A percentile compares a stretch with the other conserved stretches of the same genome.
Conservation (phyloP, 305 asterid species). For the Andrographis paniculata region DNA sequence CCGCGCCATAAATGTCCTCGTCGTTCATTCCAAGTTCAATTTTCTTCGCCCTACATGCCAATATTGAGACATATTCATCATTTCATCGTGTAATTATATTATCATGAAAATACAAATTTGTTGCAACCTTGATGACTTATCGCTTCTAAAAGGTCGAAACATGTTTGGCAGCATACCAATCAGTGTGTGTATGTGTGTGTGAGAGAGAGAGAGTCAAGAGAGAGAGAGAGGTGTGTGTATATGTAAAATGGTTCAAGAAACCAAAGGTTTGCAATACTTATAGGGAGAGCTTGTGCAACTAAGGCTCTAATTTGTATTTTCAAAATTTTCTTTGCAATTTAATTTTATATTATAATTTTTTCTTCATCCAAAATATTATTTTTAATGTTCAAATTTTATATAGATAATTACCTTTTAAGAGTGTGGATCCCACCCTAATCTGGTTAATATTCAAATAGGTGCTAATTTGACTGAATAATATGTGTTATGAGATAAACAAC, state of each 20-base stretch:
- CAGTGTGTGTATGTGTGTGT: neutral
- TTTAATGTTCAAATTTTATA: too few relatives aligned
- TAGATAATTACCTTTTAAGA: neutral
- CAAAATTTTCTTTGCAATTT: too few relatives aligned
- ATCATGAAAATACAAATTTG: neutral
- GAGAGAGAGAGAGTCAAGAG: neutral
- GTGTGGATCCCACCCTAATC: neutral
- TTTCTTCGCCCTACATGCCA: neutral
- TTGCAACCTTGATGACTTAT: constrained; percentile 33
- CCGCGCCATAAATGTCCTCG: too few relatives aligned
- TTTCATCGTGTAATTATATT: too few relatives aligned
- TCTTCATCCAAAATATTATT: too few relatives aligned
- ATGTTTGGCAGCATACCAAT: constrained; percentile 14
- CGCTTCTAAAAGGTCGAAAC: constrained; percentile 29
- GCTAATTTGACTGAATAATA: too few relatives aligned
- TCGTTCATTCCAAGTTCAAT: constrained; percentile 13
- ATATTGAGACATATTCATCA: neutral
- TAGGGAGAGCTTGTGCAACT: neutral
- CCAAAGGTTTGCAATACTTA: too few relatives aligned
- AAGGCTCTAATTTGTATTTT: neutral
- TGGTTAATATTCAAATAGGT: neutral
- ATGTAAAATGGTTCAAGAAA: too few relatives aligned
- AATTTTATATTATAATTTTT: too few relatives aligned
- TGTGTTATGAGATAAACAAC: too few relatives aligned
- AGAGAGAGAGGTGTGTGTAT: neutral